Evolutionary conservation across 108 stramenopile genomes (phyloP), one percentile per base, ranked within the genome.

Genomic region (Nitzschia sp.): DNA sequence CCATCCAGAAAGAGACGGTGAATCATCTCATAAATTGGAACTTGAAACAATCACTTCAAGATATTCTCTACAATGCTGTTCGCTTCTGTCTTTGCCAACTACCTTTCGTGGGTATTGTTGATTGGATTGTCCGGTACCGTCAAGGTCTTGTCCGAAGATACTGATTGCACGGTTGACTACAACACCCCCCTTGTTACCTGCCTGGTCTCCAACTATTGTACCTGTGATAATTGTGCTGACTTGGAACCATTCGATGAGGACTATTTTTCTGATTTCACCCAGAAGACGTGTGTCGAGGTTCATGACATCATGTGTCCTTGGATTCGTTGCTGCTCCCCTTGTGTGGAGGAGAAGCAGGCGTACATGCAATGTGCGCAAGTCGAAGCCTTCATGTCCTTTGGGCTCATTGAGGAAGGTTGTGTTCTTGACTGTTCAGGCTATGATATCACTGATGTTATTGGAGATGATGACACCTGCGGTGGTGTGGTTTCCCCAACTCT

Each of bases 281-380:
- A 34, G 29, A 34, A 34, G 29, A 34, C 29, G 79, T 34, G 46
- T 17, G 6, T 6, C n/a, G n/a, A 48, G 17, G 46, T 48, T 48
- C 46, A 48, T 6, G 46, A 48, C 17, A 1, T 17, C 14, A 17
- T 48, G n/a, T 48, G 46, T 48, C 46, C 46, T 17, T 15, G n/a
- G 17, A 48, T 48, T 48, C 46, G 46, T 3, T 48, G 46, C 46
- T 48, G 46, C 17, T 48, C 46, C 17, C n/a, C 14, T 48, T 48
- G 46, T 48, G 14, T 15, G 46, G 46, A 48, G 6, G 46, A 15
- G 46, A 15, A 48, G 17, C 46, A 48, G 6, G 6, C n/a, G 5
- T 48, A 17, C n/a, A 48, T 48, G 46, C 46, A 48, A 6, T 48
- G 46, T 48, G 46, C 5, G 6, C n/a, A 17, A 17, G n/a, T 48